phyloP scores from a whole-genome alignment of 495 filamentous ascomycete species.

The Xylaria telfairii region DNA sequence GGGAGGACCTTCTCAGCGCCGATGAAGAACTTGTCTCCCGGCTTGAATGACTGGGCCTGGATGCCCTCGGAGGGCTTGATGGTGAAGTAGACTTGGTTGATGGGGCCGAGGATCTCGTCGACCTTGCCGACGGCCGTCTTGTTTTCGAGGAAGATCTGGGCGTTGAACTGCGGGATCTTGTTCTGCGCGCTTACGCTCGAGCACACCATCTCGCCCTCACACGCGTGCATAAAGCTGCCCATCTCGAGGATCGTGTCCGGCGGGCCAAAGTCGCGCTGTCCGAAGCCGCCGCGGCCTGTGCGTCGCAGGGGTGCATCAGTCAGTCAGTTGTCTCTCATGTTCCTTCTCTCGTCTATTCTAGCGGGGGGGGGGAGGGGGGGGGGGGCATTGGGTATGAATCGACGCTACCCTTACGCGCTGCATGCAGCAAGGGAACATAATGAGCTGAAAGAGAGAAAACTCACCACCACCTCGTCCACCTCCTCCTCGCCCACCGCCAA shows the following conservation, averaged over 20 bases:
- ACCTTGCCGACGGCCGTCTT: conserved; percentile 92
- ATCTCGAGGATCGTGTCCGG: conserved; percentile 70
- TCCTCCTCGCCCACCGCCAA: conserved; percentile 36
- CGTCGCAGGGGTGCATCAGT: neutral
- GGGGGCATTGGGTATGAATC: neutral
- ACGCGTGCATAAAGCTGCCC: conserved; percentile 90
- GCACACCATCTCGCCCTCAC: conserved; percentile 97
- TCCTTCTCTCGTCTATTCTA: neutral
- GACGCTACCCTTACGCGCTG: neutral
- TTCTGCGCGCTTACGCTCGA: conserved; percentile 92
- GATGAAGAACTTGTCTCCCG: conserved; percentile 97
- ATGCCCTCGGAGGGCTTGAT: conserved; percentile 96
- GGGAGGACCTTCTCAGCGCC: conserved; percentile 92
- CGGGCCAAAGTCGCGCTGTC: conserved; percentile 59
- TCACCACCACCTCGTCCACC: conserved; percentile 36
- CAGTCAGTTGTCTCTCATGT: neutral
- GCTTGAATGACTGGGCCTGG: conserved; percentile 90
- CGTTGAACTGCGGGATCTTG: conserved; percentile 99
- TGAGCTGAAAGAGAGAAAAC: neutral
- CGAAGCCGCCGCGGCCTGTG: conserved; percentile 60
- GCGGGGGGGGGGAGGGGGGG: too few relatives aligned
- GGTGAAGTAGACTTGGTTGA: conserved; percentile 98
- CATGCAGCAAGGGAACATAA: neutral
- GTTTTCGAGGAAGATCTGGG: conserved; percentile 97
- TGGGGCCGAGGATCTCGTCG: conserved; percentile 91